These are phyloP conservation scores for Backusella westeae DNA, from an alignment of 192 early-diverging fungal genomes.

Conservation along the genomic window DNA sequence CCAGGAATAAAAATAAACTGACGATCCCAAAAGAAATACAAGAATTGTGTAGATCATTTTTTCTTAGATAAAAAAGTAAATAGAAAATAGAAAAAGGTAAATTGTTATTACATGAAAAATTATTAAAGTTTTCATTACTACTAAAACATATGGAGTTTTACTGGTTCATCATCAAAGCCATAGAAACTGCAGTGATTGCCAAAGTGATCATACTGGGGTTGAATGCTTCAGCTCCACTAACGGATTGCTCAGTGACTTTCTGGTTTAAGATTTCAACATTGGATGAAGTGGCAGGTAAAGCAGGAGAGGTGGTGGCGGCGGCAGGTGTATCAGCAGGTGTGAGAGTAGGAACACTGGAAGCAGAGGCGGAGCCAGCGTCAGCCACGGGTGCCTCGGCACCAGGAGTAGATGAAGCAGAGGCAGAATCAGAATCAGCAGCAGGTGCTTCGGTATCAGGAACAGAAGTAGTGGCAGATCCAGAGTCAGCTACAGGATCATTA, in stretches of 20 bases:
- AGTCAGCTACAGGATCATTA: not conserved
- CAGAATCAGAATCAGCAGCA: not conserved
- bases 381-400: not conserved
- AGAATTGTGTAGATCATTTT: not conserved
- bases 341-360: not conserved
- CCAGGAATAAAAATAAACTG: not conserved
- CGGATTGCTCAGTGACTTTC: slow-evolving; percentile 18
- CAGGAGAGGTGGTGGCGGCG: not conserved
- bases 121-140: slow-evolving; percentile 1
- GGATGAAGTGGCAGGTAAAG: not conserved
- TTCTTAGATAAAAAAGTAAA: slow-evolving; percentile 8
- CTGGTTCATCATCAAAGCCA: not conserved
- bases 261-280: not conserved
- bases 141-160: not conserved
- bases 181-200: not conserved
- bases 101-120: slow-evolving; percentile 2
- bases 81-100: not conserved
- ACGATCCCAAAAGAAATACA: slow-evolving; percentile 5
- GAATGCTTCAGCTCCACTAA: slow-evolving; percentile 6
- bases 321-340: not conserved
- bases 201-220: not conserved
- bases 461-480: not conserved
- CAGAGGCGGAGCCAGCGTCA: not conserved
- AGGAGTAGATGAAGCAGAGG: not conserved
- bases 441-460: not conserved